phyloP scores from a whole-genome alignment of 2,329 filamentous ascomycete species.

The Aspergillus versicolor region DNA sequence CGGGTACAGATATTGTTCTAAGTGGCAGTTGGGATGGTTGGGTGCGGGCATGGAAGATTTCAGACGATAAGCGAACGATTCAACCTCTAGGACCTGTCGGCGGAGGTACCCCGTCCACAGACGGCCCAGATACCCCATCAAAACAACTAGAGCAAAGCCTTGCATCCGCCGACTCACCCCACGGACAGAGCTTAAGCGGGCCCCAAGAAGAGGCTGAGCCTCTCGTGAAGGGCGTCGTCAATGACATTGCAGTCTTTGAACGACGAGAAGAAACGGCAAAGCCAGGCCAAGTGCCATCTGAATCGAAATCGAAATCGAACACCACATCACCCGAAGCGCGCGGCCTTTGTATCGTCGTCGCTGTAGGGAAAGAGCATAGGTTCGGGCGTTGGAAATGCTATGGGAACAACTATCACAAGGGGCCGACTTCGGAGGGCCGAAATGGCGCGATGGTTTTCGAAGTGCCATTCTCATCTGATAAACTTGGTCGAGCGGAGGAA shows the following conservation, averaged over 20 bases:
- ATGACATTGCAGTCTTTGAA: conserved; percentile 85
- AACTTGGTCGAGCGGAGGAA: conserved; percentile 4
- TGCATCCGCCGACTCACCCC: conserved; percentile 21
- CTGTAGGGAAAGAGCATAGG: conserved; percentile 80
- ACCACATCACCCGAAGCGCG: conserved; percentile 28
- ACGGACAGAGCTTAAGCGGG: conserved; percentile 18
- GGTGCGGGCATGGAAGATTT: conserved; percentile 81
- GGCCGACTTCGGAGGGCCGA: conserved; percentile 51
- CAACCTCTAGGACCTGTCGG: conserved; percentile 70
- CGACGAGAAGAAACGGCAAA: conserved; percentile 53
- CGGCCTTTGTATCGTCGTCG: conserved; percentile 81
- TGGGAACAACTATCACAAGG: conserved; percentile 37
- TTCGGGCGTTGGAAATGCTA: conserved; percentile 74
- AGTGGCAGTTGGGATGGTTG: conserved; percentile 94
- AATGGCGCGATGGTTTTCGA: conserved; percentile 91
- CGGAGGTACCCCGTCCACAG: conserved; percentile 14
- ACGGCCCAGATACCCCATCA: conserved; percentile 28
- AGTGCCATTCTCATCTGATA: conserved; percentile 53
- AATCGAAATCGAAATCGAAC: conserved; percentile 22
- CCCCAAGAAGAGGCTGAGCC: conserved; percentile 27
- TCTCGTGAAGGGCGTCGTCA: conserved; percentile 73
- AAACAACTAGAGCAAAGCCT: conserved; percentile 36
- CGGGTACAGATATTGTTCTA: conserved; percentile 85
- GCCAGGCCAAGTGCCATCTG: conserved; percentile 20
- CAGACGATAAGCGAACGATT: conserved; percentile 76